phyloP scores from a whole-genome alignment of 306 rosid species.

The Erythrophleum fordii region DNA sequence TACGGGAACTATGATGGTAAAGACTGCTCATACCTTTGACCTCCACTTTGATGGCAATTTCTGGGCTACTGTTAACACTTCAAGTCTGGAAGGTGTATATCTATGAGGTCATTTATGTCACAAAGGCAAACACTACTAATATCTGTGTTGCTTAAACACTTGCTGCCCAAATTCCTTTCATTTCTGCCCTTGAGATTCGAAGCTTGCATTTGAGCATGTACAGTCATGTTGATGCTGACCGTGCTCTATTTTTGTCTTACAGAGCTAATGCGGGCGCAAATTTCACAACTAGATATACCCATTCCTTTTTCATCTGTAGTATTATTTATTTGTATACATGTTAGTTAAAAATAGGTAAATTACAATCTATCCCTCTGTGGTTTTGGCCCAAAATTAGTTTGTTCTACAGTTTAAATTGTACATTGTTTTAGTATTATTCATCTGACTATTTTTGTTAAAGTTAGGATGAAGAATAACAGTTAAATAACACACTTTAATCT shows the following conservation, averaged over 20 bases:
- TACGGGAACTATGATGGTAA: conserved; percentile 42
- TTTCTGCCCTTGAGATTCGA: conserved; percentile 37
- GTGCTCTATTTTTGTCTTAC: background rate
- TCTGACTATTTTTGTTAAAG: too few species aligned
- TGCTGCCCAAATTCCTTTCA: conserved; percentile 44
- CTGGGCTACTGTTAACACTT: conserved; percentile 20
- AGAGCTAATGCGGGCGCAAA: conserved; percentile 36
- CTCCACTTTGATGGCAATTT: conserved; percentile 38
- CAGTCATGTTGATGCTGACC: background rate
- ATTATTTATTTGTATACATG: too few species aligned
- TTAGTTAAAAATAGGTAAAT: too few species aligned
- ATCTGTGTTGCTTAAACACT: conserved; percentile 38
- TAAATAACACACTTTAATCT: too few species aligned
- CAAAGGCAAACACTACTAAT: background rate
- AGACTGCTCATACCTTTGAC: conserved; percentile 37
- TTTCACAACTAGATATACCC: background rate
- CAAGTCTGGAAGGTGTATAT: background rate
- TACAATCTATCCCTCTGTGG: too few species aligned
- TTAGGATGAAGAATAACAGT: too few species aligned
- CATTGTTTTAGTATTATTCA: too few species aligned
- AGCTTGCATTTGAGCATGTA: conserved; percentile 33
- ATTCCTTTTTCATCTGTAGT: background rate
- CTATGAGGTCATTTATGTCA: conserved; percentile 23
- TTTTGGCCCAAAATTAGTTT: too few species aligned
- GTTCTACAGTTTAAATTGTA: too few species aligned